phyloP scores from a whole-genome alignment of 2,329 filamentous ascomycete genomes.

The Raffaelea deltoideospora region DNA sequence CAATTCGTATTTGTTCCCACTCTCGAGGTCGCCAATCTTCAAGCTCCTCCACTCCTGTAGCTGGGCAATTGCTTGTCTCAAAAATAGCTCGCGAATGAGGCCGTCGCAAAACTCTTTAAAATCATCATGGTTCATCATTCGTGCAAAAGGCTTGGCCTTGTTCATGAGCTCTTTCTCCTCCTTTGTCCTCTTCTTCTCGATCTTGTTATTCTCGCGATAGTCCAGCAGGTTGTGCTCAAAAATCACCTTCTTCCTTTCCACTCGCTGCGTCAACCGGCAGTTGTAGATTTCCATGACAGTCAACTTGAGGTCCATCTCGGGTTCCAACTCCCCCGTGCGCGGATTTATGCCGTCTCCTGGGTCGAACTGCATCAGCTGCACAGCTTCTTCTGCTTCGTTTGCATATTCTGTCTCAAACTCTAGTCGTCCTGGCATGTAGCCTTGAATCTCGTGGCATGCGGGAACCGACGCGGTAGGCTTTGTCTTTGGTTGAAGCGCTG shows the following conservation, averaged over 20 bases:
- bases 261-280: constrained; percentile 71
- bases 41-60: constrained; percentile 86
- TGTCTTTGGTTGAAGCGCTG: constrained; percentile 75
- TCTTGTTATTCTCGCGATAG: constrained; percentile 76
- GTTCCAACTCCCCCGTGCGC: constrained; percentile 70
- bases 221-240: constrained; percentile 92
- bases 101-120: constrained; percentile 77
- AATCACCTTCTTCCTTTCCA: constrained; percentile 89
- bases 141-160: constrained; percentile 88
- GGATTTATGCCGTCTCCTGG: constrained; percentile 87
- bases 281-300: constrained; percentile 99
- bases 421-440: constrained; percentile 93
- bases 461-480: constrained; percentile 94
- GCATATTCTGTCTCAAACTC: constrained; percentile 97
- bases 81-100: constrained; percentile 77
- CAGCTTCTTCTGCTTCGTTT: constrained; percentile 95
- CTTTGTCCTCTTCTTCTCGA: constrained; percentile 91
- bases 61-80: constrained; percentile 77
- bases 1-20: constrained; percentile 81
- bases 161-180: constrained; percentile 84
- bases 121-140: constrained; percentile 90
- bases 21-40: constrained; percentile 69
- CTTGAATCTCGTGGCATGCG: constrained; percentile 93
- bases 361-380: constrained; percentile 97
- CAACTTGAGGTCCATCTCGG: constrained; percentile 94